Evolutionary conservation across 140 eudicot species (phyloP), one percentile per base, ranked within the genome.

Genomic region (Oenanthe javanica): DNA sequence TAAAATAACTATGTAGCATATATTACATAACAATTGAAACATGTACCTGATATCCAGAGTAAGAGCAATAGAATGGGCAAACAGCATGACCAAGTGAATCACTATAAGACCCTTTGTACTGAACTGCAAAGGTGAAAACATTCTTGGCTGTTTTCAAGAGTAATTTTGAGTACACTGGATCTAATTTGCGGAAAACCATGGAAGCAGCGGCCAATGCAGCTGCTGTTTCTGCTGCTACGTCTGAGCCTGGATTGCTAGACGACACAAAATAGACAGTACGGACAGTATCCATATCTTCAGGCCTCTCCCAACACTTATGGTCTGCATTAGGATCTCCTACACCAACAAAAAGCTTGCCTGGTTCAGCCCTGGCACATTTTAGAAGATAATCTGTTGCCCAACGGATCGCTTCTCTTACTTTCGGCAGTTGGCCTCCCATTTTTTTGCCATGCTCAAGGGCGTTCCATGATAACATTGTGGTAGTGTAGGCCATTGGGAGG

Each of bases 261-360:
- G 97, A 88, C n/a, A 95, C 97, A 0, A 75, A 83, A 77, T 90
- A 95, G 66, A 91, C 97, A 16, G 80, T 83, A 42, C 99, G 88
- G 49, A 38, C 76, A 6, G 97, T 95, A 86, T 89, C 97, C 99
- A 95, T 95, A 49, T 95, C 99, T 78, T 95, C 99, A 13, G 99
- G 99, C 86, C 99, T 87, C 76, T 95, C 96, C 99, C 99, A 95
- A 75, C 99, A 95, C 81, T 81, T 85, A 74, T 95, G 99, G 86
- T 95, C 99, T 2, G 84, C 86, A 67, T 91, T 89, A 0, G 97
- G 97, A 86, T 95, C 99, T 21, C 99, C 99, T 9, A 95, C 99
- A 36, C 96, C 97, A 11, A 91, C 99, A 52, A 88, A 95, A 43
- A 95, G 97, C 82, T 75, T 86, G 12, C 96, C 97, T 0, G 96